Evolutionary conservation across 495 filamentous ascomycete genomes (phyloP).

Genomic region (Parathielavia hyrcaniae): DNA sequence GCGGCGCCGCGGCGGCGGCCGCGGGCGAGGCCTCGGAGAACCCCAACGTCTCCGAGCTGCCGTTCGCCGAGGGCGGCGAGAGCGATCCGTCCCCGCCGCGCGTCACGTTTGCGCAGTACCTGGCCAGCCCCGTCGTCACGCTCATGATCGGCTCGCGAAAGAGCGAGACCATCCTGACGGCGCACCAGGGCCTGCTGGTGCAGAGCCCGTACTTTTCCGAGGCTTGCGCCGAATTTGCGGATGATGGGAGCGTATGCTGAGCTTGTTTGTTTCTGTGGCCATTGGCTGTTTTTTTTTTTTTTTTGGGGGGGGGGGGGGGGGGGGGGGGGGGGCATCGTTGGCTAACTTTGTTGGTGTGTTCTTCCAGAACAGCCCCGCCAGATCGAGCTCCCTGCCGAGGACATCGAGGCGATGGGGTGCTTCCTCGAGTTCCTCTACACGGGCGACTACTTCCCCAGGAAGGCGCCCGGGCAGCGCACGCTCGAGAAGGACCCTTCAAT

Average conservation of each 20-base stretch:
- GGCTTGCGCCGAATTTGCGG: conserved; percentile 50
- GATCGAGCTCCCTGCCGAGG: conserved; percentile 62
- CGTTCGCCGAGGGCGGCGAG: conserved; percentile 39
- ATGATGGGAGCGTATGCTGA: conserved; percentile 43
- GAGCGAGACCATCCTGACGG: conserved; percentile 56
- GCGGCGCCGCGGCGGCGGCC: conserved; percentile 23
- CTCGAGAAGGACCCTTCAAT: conserved; percentile 54
- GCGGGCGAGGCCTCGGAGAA: conserved; percentile 11
- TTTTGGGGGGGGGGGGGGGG: background rate
- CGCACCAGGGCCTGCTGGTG: conserved; percentile 70
- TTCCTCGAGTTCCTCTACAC: conserved; percentile 93
- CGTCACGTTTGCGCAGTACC: conserved; percentile 49
- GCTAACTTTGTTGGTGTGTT: background rate
- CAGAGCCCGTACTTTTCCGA: conserved; percentile 70
- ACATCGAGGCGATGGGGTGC: conserved; percentile 75
- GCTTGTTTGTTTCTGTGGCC: background rate
- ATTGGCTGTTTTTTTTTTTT: background rate
- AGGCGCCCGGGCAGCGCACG: conserved; percentile 47
- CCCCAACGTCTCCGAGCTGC: conserved; percentile 30
- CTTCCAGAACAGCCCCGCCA: conserved; percentile 48
- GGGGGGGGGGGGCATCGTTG: too few species aligned
- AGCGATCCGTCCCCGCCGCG: conserved; percentile 33
- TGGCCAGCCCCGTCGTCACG: conserved; percentile 74
- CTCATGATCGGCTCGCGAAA: conserved; percentile 63
- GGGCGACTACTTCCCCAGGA: conserved; percentile 75